Conservation (phyloP, 108 stramenopile species). For the Cyclostephanos tholiformis region DNA sequence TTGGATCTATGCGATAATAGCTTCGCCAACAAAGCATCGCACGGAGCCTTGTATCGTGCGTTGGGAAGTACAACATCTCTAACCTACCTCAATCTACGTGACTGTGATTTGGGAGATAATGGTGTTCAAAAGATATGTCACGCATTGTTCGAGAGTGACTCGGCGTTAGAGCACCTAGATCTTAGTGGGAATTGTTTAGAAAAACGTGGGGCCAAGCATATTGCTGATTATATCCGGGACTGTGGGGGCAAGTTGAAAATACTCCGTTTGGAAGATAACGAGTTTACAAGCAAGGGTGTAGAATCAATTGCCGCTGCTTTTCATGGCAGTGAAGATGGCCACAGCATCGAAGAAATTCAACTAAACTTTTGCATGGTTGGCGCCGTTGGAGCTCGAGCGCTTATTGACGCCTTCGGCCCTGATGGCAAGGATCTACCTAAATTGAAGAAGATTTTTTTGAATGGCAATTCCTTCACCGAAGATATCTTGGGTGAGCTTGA, state of each 20-base stretch:
- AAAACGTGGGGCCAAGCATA: slow-evolving; percentile 46
- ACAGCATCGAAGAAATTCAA: slow-evolving; percentile 45
- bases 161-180: slow-evolving; percentile 49
- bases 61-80: slow-evolving; percentile 32
- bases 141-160: slow-evolving; percentile 48
- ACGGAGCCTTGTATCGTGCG: slow-evolving; percentile 45
- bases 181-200: slow-evolving; percentile 49
- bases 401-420: slow-evolving; percentile 52
- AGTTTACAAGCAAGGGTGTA: slow-evolving; percentile 46
- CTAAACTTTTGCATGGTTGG: slow-evolving; percentile 37
- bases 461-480: slow-evolving; percentile 49
- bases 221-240: slow-evolving; percentile 50
- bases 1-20: slow-evolving; percentile 53
- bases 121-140: slow-evolving; percentile 54
- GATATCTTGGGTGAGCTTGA: slow-evolving; percentile 39
- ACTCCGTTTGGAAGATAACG: slow-evolving; percentile 57
- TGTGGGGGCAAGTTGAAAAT: slow-evolving; percentile 41
- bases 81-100: slow-evolving; percentile 46
- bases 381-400: slow-evolving; percentile 47
- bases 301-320: slow-evolving; percentile 43
- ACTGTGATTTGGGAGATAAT: slow-evolving; percentile 59
- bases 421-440: slow-evolving; percentile 47
- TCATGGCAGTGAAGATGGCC: slow-evolving; percentile 43
- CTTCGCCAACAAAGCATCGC: slow-evolving; percentile 48
- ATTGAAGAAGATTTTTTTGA: slow-evolving; percentile 37